These are phyloP conservation scores for baker's yeast (Saccharomyces cerevisiae) DNA, from an alignment of 805 yeast genomes.

Conservation along the genomic window DNA sequence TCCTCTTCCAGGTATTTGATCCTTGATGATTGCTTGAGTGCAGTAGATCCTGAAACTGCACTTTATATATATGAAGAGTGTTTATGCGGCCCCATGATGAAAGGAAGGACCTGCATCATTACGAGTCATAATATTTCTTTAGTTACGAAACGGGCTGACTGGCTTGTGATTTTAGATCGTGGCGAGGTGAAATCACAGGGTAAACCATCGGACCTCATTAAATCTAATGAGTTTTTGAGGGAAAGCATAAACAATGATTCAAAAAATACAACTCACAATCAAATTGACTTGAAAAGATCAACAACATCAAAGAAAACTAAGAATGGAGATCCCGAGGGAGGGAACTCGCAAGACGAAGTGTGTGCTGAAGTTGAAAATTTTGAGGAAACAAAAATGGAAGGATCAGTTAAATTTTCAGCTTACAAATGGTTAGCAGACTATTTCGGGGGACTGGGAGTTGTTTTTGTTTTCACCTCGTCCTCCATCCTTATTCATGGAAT, in stretches of 20 bases:
- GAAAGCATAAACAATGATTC: neutral
- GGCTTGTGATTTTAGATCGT: constrained; percentile 67
- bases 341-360: neutral
- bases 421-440: neutral
- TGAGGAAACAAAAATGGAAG: neutral
- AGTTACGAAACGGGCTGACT: constrained; percentile 65
- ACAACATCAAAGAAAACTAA: neutral
- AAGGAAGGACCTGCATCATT: constrained; percentile 68
- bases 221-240: constrained; percentile 45
- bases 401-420: neutral
- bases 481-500: neutral
- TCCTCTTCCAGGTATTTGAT: constrained; percentile 69
- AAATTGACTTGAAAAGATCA: neutral
- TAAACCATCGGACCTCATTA: neutral
- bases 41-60: constrained; percentile 91
- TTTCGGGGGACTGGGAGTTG: neutral
- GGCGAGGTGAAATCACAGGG: constrained; percentile 72
- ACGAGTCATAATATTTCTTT: constrained; percentile 87
- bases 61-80: constrained; percentile 80
- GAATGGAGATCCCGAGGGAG: neutral
- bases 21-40: constrained; percentile 85
- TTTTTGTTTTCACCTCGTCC: neutral
- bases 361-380: neutral
- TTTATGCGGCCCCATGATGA: constrained; percentile 71
- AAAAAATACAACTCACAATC: neutral